Conservation (phyloP, 306 rosid genomes). For the Prunus campanulata region DNA sequence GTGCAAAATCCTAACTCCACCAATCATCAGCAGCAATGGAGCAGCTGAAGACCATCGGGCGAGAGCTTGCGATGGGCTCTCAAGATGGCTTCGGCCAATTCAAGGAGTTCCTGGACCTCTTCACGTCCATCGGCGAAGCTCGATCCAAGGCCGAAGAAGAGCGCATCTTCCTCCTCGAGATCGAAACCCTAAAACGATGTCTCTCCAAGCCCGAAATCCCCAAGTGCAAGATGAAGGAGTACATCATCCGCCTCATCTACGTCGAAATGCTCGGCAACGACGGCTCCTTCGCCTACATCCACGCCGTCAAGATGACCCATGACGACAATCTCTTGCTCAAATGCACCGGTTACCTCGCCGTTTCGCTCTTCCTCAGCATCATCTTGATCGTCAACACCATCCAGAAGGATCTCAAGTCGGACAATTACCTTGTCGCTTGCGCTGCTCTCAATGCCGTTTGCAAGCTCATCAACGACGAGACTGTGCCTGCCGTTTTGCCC, state of each 20-base stretch:
- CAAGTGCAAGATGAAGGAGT: slow-evolving; percentile 86
- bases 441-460: slow-evolving; percentile 33
- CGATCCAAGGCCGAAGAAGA: slow-evolving; percentile 97
- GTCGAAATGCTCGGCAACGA: slow-evolving; percentile 96
- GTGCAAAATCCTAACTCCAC: slow-evolving; percentile 9
- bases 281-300: slow-evolving; percentile 89
- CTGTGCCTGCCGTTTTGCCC: slow-evolving; percentile 93
- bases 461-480: slow-evolving; percentile 80
- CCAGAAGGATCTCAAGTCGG: slow-evolving; percentile 86
- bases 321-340: slow-evolving; percentile 66
- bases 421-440: slow-evolving; percentile 57
- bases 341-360: slow-evolving; percentile 92
- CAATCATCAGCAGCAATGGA: slow-evolving; percentile 38
- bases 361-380: slow-evolving; percentile 77
- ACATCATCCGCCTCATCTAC: slow-evolving; percentile 78
- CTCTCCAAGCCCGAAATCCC: slow-evolving; percentile 76
- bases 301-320: slow-evolving; percentile 97
- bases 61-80: slow-evolving; percentile 93
- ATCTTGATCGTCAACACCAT: slow-evolving; percentile 93
- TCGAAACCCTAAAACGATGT: slow-evolving; percentile 88
- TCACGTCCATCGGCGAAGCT: slow-evolving; percentile 94
- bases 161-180: slow-evolving; percentile 81
- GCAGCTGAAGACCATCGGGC: slow-evolving; percentile 84
- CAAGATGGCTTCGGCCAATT: slow-evolving; percentile 96
- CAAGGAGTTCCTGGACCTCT: slow-evolving; percentile 84